Evolutionary conservation across 2,329 filamentous ascomycete genomes (phyloP), one percentile per base, ranked within the genome.

Genomic region (Alternaria sp.): DNA sequence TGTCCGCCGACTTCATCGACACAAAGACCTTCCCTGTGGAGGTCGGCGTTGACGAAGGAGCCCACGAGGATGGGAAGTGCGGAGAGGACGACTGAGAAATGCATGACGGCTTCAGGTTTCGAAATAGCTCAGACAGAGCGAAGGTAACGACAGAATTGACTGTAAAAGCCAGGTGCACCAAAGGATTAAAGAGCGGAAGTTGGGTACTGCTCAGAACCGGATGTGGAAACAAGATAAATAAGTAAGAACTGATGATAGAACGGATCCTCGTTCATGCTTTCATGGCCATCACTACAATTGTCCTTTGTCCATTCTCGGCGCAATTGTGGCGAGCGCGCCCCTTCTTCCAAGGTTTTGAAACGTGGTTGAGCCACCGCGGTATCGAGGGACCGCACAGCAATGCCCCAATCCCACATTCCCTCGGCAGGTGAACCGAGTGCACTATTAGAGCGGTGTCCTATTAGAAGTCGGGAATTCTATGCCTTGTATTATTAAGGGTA

Each of bases 1-100:
- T 66, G 61, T 4, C 67, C 68, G 28, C 67, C 69, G 11, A 67
- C 49, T 4, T 43, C 61, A 59, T 72, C 65, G 21, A 68, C 46
- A 57, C 74, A 76, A 5, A 76, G 43, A 11, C 61, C 73, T 12
- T 57, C 67, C 7, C 52, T 53, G 63, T 76, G 74, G 13, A 74
- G 55, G 6, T 67, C 62, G 6, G 73, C 74, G 21, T 53, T 43
- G 21, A 65, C 71, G 30, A 73, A 62, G 4, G 70, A 61, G 30
- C 67, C 53, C 26, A 72, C 25, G 17, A 70, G 13, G 32, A 60
- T 52, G 21, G 63, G n/a, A 17, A 67, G 36, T 26, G 62, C 26
- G 44, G 68, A n/a, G 47, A 69, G 25, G 26, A 56, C 50, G 26
- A 66, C 63, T 26, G 72, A 58, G 52, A 65, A 63, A 54, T 61